Conservation (phyloP, 2,329 filamentous ascomycete genomes). For the Teratosphaeria zuluensis region DNA sequence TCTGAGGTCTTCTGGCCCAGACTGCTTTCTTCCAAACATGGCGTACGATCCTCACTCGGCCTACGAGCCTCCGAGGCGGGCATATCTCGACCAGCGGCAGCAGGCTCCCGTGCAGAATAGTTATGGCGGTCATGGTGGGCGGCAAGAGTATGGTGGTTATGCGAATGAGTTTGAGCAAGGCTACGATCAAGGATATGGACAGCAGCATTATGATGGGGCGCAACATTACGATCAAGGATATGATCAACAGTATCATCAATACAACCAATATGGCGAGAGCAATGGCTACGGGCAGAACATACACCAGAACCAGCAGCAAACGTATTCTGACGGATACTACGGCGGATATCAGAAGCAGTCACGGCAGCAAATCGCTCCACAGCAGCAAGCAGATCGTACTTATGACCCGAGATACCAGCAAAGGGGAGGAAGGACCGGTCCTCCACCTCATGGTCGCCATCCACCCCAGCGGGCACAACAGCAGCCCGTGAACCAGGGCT, state of each 20-base stretch:
- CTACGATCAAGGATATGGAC: constrained; percentile 8
- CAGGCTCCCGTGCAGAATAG: constrained; percentile 4
- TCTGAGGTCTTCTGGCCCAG: not conserved
- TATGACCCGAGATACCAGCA: constrained; percentile 19
- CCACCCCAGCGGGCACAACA: constrained; percentile 1
- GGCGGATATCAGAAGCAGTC: constrained; percentile 20
- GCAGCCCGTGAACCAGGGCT: constrained; percentile 1
- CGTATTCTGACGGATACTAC: constrained; percentile 13
- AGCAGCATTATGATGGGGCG: constrained; percentile 2
- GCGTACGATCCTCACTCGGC: constrained; percentile 11
- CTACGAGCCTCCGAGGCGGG: constrained; percentile 11
- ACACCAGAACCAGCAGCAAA: constrained; percentile 1
- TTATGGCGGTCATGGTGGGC: constrained; percentile 1
- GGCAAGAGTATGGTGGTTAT: not conserved
- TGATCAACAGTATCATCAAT: not conserved
- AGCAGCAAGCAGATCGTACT: constrained; percentile 1
- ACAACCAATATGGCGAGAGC: constrained; percentile 22
- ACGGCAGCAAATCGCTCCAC: not conserved
- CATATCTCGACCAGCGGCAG: constrained; percentile 9
- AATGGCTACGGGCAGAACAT: constrained; percentile 12
- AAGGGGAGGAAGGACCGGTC: constrained; percentile 11
- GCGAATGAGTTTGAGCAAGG: constrained; percentile 6
- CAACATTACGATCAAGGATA: constrained; percentile 4
- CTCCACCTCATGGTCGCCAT: constrained; percentile 1
- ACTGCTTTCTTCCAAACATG: constrained; percentile 3